Evolutionary conservation across 2,329 filamentous ascomycete species (phyloP).

Genomic region (Colletotrichum spinosum): DNA sequence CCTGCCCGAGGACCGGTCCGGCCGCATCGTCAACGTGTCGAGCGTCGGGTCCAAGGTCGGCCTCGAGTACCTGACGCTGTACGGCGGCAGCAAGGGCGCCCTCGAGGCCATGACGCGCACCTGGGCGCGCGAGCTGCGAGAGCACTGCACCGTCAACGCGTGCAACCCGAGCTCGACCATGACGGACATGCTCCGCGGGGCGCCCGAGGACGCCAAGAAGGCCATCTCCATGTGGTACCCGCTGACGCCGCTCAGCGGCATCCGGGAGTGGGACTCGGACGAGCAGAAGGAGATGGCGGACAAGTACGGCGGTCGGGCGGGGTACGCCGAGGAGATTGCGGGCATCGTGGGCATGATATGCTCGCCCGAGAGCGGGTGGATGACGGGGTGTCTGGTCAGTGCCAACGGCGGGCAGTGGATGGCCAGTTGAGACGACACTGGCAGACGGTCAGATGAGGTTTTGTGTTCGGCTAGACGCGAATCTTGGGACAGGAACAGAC

Average conservation of each 20-base stretch:
- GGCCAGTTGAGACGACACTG: constrained; percentile 39
- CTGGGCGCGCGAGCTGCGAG: constrained; percentile 69
- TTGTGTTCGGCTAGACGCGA: too few species aligned
- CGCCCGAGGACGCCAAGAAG: constrained; percentile 62
- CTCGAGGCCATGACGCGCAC: constrained; percentile 72
- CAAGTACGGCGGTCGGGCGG: constrained; percentile 62
- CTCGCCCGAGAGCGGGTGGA: constrained; percentile 73
- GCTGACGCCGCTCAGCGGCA: constrained; percentile 60
- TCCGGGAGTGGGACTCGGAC: constrained; percentile 44
- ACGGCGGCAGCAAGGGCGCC: constrained; percentile 72
- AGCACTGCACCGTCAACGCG: constrained; percentile 69
- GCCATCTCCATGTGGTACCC: constrained; percentile 50
- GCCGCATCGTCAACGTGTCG: constrained; percentile 68
- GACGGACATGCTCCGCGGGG: constrained; percentile 59
- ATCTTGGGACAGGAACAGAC: too few species aligned
- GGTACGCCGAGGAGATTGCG: constrained; percentile 75
- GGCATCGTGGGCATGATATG: constrained; percentile 79
- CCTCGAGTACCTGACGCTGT: constrained; percentile 66
- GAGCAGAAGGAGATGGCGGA: constrained; percentile 55
- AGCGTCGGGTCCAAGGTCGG: constrained; percentile 65
- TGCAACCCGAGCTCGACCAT: constrained; percentile 60
- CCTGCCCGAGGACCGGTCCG: constrained; percentile 67
- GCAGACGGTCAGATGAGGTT: too few species aligned
- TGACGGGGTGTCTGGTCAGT: constrained; percentile 78
- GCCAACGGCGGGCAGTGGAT: constrained; percentile 65